Conservation (phyloP, 345 rosid genomes). For the Eutrema japonicum region DNA sequence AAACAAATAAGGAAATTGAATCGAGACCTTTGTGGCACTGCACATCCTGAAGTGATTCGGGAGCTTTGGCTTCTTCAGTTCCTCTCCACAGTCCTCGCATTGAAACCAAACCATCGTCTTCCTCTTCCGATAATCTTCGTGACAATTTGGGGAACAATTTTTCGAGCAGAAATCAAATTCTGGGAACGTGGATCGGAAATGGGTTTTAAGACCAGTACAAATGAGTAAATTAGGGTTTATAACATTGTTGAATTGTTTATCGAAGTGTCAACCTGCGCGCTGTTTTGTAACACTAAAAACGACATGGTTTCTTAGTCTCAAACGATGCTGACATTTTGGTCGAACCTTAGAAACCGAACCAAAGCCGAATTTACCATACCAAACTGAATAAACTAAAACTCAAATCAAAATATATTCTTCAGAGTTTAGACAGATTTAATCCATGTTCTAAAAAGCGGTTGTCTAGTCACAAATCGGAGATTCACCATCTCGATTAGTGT, state of each 20-base stretch:
- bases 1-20: background rate
- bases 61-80: constrained; percentile 92
- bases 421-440: too few species aligned
- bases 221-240: constrained; percentile 32
- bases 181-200: constrained; percentile 2
- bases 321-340: background rate
- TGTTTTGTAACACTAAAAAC: constrained; percentile 22
- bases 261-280: constrained; percentile 10
- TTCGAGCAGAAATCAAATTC: constrained; percentile 14
- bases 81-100: constrained; percentile 95
- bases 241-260: background rate
- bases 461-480: too few species aligned
- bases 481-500: too few species aligned
- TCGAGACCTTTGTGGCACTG: constrained; percentile 70
- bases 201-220: constrained; percentile 13
- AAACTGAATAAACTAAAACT: too few species aligned
- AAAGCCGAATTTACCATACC: too few species aligned
- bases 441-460: too few species aligned
- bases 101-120: constrained; percentile 93
- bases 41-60: constrained; percentile 80
- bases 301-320: constrained; percentile 5
- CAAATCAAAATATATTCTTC: too few species aligned
- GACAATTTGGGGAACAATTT: background rate
- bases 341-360: too few species aligned
- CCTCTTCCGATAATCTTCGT: constrained; percentile 18